Evolutionary conservation across 441 rosid genomes (phyloP), one percentile per base, ranked within the genome.

Genomic region (Raphanus hybrid): DNA sequence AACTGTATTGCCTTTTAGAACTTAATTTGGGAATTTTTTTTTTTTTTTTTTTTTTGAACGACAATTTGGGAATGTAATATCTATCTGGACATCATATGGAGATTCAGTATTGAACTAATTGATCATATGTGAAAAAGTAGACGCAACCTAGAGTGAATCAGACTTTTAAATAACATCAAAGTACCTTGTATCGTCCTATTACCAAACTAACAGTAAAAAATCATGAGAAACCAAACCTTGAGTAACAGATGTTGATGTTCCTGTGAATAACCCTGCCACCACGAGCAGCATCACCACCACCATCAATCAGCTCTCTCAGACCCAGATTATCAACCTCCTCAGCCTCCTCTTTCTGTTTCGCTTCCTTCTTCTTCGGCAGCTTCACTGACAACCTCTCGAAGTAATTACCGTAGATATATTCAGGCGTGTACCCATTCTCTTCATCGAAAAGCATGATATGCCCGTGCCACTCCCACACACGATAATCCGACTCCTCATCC

Each of bases 371-470:
- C 34, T 29, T 29, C 6, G 34, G 6, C 34, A 4, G 90, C n/a
- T n/a, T n/a, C n/a, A n/a, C n/a, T n/a, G n/a, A n/a, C 89, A 91
- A 84, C 80, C 94, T 89, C 91, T 96, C 98, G 50, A 96, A 96
- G 85, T 96, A 92, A 81, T 96, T 91, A 52, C 98, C 99, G 59
- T 96, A 96, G 7, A 96, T 92, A 75, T 93, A 96, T 88, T 93
- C 99, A 0, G 98, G 97, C 0, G 84, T 78, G 12, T 85, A 93
- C 26, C 95, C 99, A 59, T 89, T 80, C 69, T 89, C 96, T 67
- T 93, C 99, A 29, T 93, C 96, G 63, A 91, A 93, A 75, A 93
- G 65, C 99, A 93, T 87, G 34, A 95, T 91, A 73, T 95, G 98
- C 0, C 98, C 99, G 45, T 93, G 99, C 98, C 99, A 95, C 85